Base-by-base conservation (phyloP, 1,284 basidiomycete species). In the Albatrellus sp. region DNA sequence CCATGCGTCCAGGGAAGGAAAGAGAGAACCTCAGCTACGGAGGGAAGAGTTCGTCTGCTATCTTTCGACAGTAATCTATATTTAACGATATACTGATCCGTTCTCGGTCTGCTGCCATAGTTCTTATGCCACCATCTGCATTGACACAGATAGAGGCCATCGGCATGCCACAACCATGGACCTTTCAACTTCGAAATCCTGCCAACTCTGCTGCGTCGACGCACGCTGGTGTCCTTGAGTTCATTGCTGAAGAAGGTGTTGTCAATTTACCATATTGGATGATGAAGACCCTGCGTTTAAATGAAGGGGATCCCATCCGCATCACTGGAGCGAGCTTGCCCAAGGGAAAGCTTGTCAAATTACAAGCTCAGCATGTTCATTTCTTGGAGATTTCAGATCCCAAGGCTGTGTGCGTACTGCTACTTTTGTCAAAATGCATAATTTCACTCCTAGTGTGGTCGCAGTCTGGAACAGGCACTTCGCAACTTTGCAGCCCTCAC, bases 181-280 rank as follows among this genome's bases (percentile, higher is more conserved):
- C 88, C 66, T 99, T 98, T 64, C 83, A 96, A 55, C 72, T 98
- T 40, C 83, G 88, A 44, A 97, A 96, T 64, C 90, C 93, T 0
- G 63, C 76, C 38, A 91, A 92, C 59, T 72, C 86, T 11, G 84
- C 85, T 11, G 87, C 84, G 17, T 81, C 87, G 14, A 98, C 96
- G 1, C 91, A 99, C 60, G 87, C 87, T 1, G 96, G 96, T 72
- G 96, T 99, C 13, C 77, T 99, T 37, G 96, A 99, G 61, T 99
- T 99, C 64, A 98, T 98, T 52, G 94, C 96, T 1, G 88, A 97
- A 47, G 93, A 98, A 61, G 96, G 96, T 12, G 75, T 87, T 16
- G 93, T 96, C 2, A 88, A 98, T 66, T 70, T 99, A 11, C 96
- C 96, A 0, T 88, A 91, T 51, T 99, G 96, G 96, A 97, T 98